A percentile compares a stretch with the other conserved stretches of the same genome.
Conservation (phyloP, 192 early-diverging fungal species). For the Glomus cerebriforme region DNA sequence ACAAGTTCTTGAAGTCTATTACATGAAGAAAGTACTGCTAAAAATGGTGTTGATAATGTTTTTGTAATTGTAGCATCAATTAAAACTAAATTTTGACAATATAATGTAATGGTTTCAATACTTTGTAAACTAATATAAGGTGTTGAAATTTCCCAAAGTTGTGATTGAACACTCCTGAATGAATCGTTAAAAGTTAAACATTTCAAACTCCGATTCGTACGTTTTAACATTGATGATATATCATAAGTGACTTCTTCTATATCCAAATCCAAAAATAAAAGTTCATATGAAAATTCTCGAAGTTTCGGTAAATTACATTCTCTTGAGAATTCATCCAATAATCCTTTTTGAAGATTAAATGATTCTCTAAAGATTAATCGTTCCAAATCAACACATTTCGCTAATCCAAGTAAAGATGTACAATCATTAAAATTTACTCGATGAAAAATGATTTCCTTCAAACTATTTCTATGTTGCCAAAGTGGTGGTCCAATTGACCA, state of each 20-base stretch:
- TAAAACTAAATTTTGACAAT: not conserved
- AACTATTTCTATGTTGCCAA: not conserved
- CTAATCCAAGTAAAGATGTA: not conserved
- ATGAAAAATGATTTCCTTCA: not conserved
- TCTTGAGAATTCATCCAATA: not conserved
- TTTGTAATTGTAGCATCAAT: not conserved
- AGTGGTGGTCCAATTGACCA: not conserved
- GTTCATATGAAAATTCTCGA: not conserved
- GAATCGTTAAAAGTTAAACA: not conserved
- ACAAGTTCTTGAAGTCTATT: not conserved
- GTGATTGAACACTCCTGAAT: not conserved
- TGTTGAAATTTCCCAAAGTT: not conserved
- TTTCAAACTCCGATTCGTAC: not conserved
- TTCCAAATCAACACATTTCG: not conserved
- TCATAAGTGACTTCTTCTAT: not conserved
- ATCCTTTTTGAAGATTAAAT: not conserved
- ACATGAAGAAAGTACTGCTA: not conserved
- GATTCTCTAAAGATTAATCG: not conserved
- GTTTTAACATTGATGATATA: not conserved
- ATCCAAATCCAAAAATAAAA: not conserved
- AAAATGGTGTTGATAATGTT: not conserved
- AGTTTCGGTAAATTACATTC: not conserved
- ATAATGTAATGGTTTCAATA: not conserved
- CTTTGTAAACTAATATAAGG: not conserved
- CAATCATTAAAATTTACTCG: not conserved